Evolutionary conservation across 2,329 filamentous ascomycete genomes (phyloP), one percentile per base, ranked within the genome.

Genomic region (Lojkania enalia): DNA sequence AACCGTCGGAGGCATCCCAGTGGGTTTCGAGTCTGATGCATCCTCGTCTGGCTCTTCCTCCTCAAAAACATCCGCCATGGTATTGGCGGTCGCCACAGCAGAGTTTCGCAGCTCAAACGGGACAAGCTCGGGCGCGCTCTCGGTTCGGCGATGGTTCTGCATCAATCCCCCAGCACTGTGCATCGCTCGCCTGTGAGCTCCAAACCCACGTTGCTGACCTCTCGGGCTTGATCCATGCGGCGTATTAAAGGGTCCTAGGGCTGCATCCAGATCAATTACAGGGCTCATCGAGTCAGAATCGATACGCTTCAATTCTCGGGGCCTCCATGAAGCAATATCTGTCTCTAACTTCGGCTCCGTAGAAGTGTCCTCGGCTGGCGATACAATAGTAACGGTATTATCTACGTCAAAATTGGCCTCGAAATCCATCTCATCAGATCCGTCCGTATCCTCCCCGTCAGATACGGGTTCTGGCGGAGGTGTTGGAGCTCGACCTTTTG

Each of bases 261-360:
- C 94, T 14, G 91, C 92, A 71, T 99, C 94, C 31, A 99, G 75
- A 67, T 99, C 94, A 52, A 99, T 95, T 68, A 96, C 86, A 5
- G 88, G 85, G 61, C 84, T 88, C 40, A 85, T 79, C 2, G 81
- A 68, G 47, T 95, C 88, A n/a, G 67, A 66, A 38, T 70, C 49
- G 47, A 54, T 74, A 69, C 61, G 64, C 37, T 64, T 59, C 19
- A 71, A 40, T 44, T 63, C 60, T 19, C 61, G 63, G 4, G 68
- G 69, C 41, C 66, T 63, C 70, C 68, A 71, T 4, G 66, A 66
- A 5, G 67, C 59, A 42, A 63, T 63, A 43, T 62, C 61, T 5
- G 66, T 65, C n/a, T 67, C 61, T 6, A 63, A 31, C 36, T 65
- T 71, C 1, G 52, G 57, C 36, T 44, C 55, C 3, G 58, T 49